Base-by-base conservation (phyloP, 345 rosid species). In the Geranium rotundifolium region DNA sequence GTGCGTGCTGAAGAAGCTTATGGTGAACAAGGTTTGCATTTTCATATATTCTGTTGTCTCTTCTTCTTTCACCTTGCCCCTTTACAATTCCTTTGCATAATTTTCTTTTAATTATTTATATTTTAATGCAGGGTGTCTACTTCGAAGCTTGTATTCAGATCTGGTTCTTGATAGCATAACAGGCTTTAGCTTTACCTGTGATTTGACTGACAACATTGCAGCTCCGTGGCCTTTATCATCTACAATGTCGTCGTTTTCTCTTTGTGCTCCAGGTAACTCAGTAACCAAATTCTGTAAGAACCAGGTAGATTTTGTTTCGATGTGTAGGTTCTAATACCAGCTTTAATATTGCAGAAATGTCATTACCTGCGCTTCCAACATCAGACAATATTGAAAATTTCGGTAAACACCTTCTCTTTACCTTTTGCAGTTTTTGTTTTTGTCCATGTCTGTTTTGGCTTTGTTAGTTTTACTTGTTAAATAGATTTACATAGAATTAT, bases 191-290 rank as follows among this genome's bases (percentile, higher is more conserved):
- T 88, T 93, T 79, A 84, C 91, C 13, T 93, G 97, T 62, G 99
- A 93, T 78, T 75, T 93, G 77, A 84, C 86, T 54, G 99, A 93
- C 75, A 93, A 93, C 73, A 90, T 88, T 60, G 96, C 77, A 19
- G 99, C 99, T 54, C 99, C 99, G 41, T 93, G 99, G 99, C 99
- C 99, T 60, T 77, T 83, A 56, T 90, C 98, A 13, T 83, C 96
- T 18, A 82, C 96, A 63, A 67, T 86, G 77, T 74, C 97, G 65
- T 79, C 97, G 20, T 37, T 88, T 72, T 90, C 99, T 52, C 85
- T 93, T 16, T 93, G 99, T 79, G 96, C 99, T 61, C 96, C 97
- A 37, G 99, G 97, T 92, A 78, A 34, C 60, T 57, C 27, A 13
- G 30, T 7, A 46, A 46, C 52, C 52, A 1, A 23, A 23, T 23